Percentiles rank a stretch among this genome's conserved stretches.
Evolutionary conservation across 805 yeast species (phyloP).

Genomic region (Saturnispora besseyi): DNA sequence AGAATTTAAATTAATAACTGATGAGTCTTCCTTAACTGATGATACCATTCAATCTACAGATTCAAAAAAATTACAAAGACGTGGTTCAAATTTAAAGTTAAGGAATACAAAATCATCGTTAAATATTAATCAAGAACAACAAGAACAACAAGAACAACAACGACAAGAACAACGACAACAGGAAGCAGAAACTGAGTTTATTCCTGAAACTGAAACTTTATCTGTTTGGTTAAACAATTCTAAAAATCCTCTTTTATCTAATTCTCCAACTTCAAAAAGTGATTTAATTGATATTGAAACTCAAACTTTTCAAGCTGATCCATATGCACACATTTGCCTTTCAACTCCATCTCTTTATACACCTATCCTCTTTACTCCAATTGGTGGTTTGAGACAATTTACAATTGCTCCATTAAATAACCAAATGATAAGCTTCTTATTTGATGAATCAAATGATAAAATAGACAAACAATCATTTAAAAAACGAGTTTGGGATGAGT

Average conservation of each 20-base stretch:
- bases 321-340: slow-evolving; percentile 15
- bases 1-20: slow-evolving; percentile 31
- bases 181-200: slow-evolving; percentile 13
- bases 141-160: background rate
- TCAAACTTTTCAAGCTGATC: slow-evolving; percentile 10
- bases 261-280: slow-evolving; percentile 2
- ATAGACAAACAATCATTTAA: slow-evolving; percentile 9
- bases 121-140: slow-evolving; percentile 7
- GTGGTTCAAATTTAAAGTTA: slow-evolving; percentile 5
- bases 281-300: slow-evolving; percentile 1
- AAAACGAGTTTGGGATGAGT: slow-evolving; percentile 12
- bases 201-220: slow-evolving; percentile 23
- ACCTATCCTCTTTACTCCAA: slow-evolving; percentile 30
- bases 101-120: slow-evolving; percentile 17
- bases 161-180: background rate
- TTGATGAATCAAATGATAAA: slow-evolving; percentile 7
- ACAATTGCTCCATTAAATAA: slow-evolving; percentile 25
- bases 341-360: slow-evolving; percentile 9
- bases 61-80: background rate
- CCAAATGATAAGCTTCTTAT: slow-evolving; percentile 15
- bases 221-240: slow-evolving; percentile 26
- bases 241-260: slow-evolving; percentile 18
- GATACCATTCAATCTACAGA: slow-evolving; percentile 5
- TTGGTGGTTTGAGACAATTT: slow-evolving; percentile 36
- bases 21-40: slow-evolving; percentile 24